Conservation (phyloP, 208 protist genomes). For the Novymonas esmeraldas region DNA sequence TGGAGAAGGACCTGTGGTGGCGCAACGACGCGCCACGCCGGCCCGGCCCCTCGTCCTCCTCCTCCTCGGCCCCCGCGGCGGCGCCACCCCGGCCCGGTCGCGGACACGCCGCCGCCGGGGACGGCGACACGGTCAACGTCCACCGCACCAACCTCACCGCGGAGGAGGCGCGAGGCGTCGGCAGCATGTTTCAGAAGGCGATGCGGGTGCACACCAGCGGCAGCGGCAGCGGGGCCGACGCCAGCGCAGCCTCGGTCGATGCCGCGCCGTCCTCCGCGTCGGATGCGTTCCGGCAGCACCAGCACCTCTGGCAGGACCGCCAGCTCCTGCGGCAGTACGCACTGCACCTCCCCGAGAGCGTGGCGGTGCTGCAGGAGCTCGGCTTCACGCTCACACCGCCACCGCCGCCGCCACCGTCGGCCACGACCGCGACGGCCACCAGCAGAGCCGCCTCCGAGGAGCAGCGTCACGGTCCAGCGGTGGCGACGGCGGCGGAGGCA, state of each 20-base stretch:
- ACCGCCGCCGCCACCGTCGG: conserved; percentile 12
- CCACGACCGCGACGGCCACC: background rate
- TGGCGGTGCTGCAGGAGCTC: conserved; percentile 39
- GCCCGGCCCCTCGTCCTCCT: conserved; percentile 8
- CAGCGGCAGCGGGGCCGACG: background rate
- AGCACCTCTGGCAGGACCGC: conserved; percentile 43
- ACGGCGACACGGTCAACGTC: conserved; percentile 1
- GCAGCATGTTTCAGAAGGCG: conserved; percentile 24
- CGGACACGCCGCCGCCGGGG: background rate
- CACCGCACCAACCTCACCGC: conserved; percentile 6
- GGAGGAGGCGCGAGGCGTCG: conserved; percentile 15
- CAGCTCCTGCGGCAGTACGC: conserved; percentile 47
- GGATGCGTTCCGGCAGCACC: conserved; percentile 16
- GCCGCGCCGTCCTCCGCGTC: background rate
- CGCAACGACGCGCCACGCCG: conserved; percentile 52
- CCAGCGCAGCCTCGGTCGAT: background rate
- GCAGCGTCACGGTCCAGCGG: too few species aligned
- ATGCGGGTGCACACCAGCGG: conserved; percentile 9
- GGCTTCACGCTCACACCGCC: conserved; percentile 49
- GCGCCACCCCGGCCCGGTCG: background rate
- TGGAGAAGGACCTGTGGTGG: conserved; percentile 78
- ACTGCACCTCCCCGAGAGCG: conserved; percentile 49
- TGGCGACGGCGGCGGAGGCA: background rate
- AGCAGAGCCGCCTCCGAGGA: background rate
- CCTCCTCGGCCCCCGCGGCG: background rate